Percentiles rank a stretch among this genome's conserved stretches.
Conservation (phyloP, 352 stramenopile species). For the Pythium sukuiense region DNA sequence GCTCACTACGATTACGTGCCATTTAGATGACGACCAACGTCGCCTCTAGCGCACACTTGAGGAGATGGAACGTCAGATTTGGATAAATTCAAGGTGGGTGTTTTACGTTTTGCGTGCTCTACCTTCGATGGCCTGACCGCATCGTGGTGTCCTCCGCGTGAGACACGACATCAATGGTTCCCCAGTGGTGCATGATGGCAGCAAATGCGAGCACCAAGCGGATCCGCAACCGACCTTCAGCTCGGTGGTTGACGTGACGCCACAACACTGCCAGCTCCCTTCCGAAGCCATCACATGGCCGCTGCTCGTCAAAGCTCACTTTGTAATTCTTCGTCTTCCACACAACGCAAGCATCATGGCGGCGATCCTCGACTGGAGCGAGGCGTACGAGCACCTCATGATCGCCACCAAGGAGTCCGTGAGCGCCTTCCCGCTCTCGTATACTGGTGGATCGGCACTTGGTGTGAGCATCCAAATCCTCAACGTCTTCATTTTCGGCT, state of each 20-base stretch:
- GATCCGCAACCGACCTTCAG: background rate
- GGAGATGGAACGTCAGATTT: background rate
- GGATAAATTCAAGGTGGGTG: background rate
- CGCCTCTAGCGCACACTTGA: background rate
- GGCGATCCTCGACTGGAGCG: constrained; percentile 35
- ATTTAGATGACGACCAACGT: background rate
- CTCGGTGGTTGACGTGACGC: background rate
- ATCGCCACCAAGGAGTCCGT: constrained; percentile 36
- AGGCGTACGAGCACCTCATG: constrained; percentile 33
- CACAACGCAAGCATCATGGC: background rate
- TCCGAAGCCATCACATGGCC: background rate
- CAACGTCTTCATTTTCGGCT: constrained; percentile 40
- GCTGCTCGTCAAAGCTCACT: constrained; percentile 12
- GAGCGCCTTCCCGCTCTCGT: constrained; percentile 38
- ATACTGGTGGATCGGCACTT: constrained; percentile 38
- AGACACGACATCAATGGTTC: background rate
- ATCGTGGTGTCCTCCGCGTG: background rate
- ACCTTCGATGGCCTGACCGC: background rate
- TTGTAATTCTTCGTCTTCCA: background rate
- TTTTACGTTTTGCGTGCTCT: background rate
- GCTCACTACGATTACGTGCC: background rate
- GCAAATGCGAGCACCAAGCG: background rate
- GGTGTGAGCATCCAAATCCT: constrained; percentile 49
- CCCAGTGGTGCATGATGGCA: background rate
- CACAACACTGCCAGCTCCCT: background rate